These are phyloP conservation scores for Dipteronia sinensis DNA, from an alignment of 345 rosid genomes.

Conservation along the genomic window DNA sequence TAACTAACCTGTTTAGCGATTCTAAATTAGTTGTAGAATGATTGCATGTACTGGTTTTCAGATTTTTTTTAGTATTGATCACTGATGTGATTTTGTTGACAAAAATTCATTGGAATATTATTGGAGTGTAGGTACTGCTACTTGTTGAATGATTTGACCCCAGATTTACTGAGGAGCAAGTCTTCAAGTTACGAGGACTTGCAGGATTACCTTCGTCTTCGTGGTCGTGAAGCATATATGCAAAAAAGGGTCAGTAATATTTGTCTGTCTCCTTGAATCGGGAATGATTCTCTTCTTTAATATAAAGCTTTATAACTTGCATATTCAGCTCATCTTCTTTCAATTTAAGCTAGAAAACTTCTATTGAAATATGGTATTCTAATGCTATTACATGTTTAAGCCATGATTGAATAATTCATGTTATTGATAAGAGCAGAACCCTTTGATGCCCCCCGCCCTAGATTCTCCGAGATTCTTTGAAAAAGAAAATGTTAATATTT, in stretches of 20 bases:
- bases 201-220: constrained; percentile 75
- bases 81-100: constrained; percentile 11
- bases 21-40: neutral
- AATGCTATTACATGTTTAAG: neutral
- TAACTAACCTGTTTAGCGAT: neutral
- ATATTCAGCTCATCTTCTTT: neutral
- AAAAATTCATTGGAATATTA: neutral
- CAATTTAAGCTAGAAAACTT: neutral
- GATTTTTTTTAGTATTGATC: constrained; percentile 7
- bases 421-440: neutral
- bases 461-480: neutral
- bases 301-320: neutral
- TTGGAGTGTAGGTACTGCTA: constrained; percentile 74
- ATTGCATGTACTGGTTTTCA: neutral
- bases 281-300: constrained; percentile 9
- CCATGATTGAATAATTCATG: neutral
- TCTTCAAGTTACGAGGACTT: constrained; percentile 66
- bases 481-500: too few species aligned
- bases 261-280: constrained; percentile 4
- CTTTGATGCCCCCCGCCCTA: neutral
- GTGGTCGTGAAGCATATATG: constrained; percentile 88
- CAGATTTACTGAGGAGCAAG: constrained; percentile 69
- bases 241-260: constrained; percentile 73
- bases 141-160: constrained; percentile 74
- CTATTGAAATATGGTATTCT: neutral